Percentiles rank a stretch among this genome's conserved stretches.
Conservation (phyloP, 495 filamentous ascomycete species). For the Talaromyces borbonicus region DNA sequence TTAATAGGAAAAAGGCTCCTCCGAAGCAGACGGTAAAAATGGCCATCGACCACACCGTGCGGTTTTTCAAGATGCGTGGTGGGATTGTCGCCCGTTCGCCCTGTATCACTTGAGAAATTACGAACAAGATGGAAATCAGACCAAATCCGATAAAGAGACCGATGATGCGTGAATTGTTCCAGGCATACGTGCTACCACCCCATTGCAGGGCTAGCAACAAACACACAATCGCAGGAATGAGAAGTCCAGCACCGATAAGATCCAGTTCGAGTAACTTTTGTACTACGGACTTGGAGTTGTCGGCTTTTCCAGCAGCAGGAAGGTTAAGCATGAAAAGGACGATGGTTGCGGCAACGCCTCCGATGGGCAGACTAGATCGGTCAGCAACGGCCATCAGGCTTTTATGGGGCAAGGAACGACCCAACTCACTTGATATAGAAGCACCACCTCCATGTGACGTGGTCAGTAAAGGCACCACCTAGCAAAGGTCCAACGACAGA, state of each 20-base stretch:
- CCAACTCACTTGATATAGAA: conserved; percentile 56
- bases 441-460: conserved; percentile 73
- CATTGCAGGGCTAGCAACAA: conserved; percentile 23
- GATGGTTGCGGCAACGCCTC: conserved; percentile 43
- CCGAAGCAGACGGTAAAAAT: conserved; percentile 47
- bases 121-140: conserved; percentile 24
- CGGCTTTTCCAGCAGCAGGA: conserved; percentile 13
- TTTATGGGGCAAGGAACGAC: conserved; percentile 3
- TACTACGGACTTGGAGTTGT: conserved; percentile 20
- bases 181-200: conserved; percentile 31
- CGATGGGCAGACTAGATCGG: conserved; percentile 49
- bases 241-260: conserved; percentile 22
- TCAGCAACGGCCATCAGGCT: neutral
- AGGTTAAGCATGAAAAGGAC: conserved; percentile 43
- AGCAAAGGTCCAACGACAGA: conserved; percentile 57
- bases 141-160: conserved; percentile 26
- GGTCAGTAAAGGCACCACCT: conserved; percentile 46
- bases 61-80: conserved; percentile 24
- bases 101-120: conserved; percentile 14
- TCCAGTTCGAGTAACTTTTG: conserved; percentile 23
- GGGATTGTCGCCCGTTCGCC: conserved; percentile 23
- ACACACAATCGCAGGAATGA: conserved; percentile 26
- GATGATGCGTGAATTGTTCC: conserved; percentile 25
- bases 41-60: conserved; percentile 39
- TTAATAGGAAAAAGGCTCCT: conserved; percentile 44